Base-by-base conservation (phyloP, 352 stramenopile genomes). In the Pythium rhizo-oryzae region DNA sequence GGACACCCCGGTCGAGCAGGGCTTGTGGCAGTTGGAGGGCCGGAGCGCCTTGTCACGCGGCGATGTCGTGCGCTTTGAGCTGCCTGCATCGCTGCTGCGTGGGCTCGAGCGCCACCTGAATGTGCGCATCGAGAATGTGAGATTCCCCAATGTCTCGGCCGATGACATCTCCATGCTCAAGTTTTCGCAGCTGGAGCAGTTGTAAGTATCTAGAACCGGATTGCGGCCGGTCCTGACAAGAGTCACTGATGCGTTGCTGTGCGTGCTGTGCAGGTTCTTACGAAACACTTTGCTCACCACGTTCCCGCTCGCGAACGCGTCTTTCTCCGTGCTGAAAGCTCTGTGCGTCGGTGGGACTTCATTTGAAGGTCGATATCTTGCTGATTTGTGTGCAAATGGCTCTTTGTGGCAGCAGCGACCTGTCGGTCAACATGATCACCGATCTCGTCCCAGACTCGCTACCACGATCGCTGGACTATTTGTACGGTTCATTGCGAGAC, bases 251-350 rank as follows among this genome's bases (percentile, higher is more conserved):
- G 33, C 33, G 11, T 30, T 8, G 21, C 15, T 65, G 18, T 53
- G 13, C 28, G 6, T 33, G 28, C 28, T 33, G 2, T 33, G 28
- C 19, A 67, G 60, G 37, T 67, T 51, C 33, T n/a, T 67, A 13
- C 30, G 60, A n/a, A 67, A 67, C 60, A 59, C 49, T 19, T 37
- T 59, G 51, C 60, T 67, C 23, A 58, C 33, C 2, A 46, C 47
- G 15, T 67, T 67, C 23, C 60, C 60, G 23, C 41, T 67, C 39
- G 19, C 60, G 24, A 8, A 41, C 2, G 47, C 60, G 8, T 59
- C 60, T 7, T 13, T 65, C 6, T 30, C 58, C 2, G 44, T 12
- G 1, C 58, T 65, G 8, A 37, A 8, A 11, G 28, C 44, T 21
- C n/a, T 65, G 58, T 56, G 23, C 16, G 58, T n/a, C n/a, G n/a